Evolutionary conservation across 2,329 filamentous ascomycete species (phyloP), one percentile per base, ranked within the genome.

Genomic region (Pseudonectria buxi): DNA sequence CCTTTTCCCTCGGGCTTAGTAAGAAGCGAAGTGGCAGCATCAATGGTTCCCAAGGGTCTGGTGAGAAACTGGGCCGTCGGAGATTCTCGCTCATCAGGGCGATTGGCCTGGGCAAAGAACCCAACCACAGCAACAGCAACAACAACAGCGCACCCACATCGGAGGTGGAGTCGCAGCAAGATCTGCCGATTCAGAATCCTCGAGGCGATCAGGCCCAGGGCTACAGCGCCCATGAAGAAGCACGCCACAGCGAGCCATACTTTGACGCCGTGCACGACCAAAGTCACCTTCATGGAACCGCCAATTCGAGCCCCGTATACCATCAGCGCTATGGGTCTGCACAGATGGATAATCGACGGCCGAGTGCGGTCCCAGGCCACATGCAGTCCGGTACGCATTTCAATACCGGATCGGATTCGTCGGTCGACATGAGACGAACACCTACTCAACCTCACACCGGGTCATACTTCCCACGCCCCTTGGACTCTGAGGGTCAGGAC

Each of bases 1-100:
- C 83, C 0, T 82, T 85, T 54, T 81, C 81, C 2, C 65, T 84
- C 30, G 78, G 76, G 2, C 69, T 84, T 13, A 76, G 75, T 27
- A 83, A 80, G 66, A 87, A 85, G 66, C 69, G 72, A 43, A 85
- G 79, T 50, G 81, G 82, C 41, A 80, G 79, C 53, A 74, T 82
- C 34, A 51, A 53, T 24, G 75, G 73, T 10, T 78, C 74, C 4
- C 74, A 77, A 49, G 63, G 56, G 29, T 68, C 78, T 49, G 56
- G 68, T 39, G 71, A 83, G 62, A 78, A 72, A 61, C 69, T 67
- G 30, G 64, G 68, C 24, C 71, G 78, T 40, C 72, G 79, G 37
- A 74, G 84, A 26, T 87, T 88, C 57, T 88, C 83, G 10, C 67
- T 89, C 16, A 69, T 87, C 4, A 83, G 77, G 53, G 69, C 74